Base-by-base conservation (phyloP, 805 yeast genomes). In the Lipomyces orientalis region DNA sequence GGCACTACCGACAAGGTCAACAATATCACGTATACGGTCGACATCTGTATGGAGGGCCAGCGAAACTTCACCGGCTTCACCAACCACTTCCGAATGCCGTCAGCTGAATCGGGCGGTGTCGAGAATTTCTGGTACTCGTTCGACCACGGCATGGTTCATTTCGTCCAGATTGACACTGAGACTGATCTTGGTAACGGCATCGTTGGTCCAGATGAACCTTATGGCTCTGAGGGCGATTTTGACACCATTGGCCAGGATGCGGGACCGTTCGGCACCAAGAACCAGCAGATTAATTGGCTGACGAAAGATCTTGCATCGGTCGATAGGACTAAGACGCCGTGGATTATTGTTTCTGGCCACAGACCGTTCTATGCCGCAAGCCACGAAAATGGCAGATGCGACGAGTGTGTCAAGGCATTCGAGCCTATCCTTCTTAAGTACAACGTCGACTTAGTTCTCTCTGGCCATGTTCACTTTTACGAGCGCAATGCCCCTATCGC, bases 101-200 rank as follows among this genome's bases (percentile, higher is more conserved):
- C 62, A 19, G 58, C 35, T 22, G 75, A 68, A 54, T 64, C 75
- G 43, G 73, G 71, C 16, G 74, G 71, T 19, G 52, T 52, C 16
- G 49, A 65, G 9, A 75, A 73, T 52, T 70, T 75, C 73, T 75
- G 77, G 77, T 75, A 75, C 61, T 75, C 77, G 6, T 75, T 68
- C 39, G 75, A 75, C 59, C 71, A 75, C 62, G 76, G 76, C n/a
- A 54, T 65, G 25, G 77, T 68, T 10, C 77, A 75, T 63, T 75
- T 71, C 61, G 67, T 75, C 10, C 73, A 70, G 43, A 52, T 75
- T 61, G 67, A 74, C 61, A 73, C 75, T 10, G 77, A 75, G 59
- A 73, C 77, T 1, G 77, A 75, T 54, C 68, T 74, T 51, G 76
- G 72, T 22, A 55, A 64, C 14, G 74, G 46, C 58, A 35, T 59